phyloP scores from a whole-genome alignment of 306 rosid species.

The Lithocarpus polystachyus region DNA sequence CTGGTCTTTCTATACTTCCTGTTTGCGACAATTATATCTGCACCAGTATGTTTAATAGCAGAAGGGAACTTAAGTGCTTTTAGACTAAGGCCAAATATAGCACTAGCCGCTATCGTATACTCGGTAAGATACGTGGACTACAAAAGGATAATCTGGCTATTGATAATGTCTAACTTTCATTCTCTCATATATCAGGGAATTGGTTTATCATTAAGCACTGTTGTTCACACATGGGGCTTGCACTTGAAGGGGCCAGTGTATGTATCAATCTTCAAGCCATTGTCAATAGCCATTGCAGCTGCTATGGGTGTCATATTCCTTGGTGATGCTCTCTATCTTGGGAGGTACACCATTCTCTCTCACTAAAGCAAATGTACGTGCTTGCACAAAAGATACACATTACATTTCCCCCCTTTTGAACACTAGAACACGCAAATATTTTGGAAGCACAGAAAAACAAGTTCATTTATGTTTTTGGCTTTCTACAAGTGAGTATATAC shows the following conservation, averaged over 20 bases:
- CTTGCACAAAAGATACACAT: no score
- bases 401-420: no score
- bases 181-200: conserved; percentile 18
- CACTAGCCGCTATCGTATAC: conserved; percentile 33
- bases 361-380: background rate
- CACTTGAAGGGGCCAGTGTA: conserved; percentile 33
- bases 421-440: background rate
- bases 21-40: conserved; percentile 36
- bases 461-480: no score
- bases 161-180: background rate
- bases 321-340: conserved; percentile 31
- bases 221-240: conserved; percentile 39
- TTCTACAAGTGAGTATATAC: no score
- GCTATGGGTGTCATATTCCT: conserved; percentile 30
- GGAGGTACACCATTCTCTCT: conserved; percentile 22
- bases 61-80: conserved; percentile 42
- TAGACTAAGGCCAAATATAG: conserved; percentile 36
- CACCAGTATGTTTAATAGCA: conserved; percentile 41
- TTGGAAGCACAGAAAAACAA: background rate
- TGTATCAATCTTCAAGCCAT: conserved; percentile 30
- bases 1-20: conserved; percentile 45
- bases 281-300: conserved; percentile 41
- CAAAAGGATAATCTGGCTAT: background rate
- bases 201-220: conserved; percentile 21
- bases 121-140: conserved; percentile 29